Percentiles rank a stretch among this genome's conserved stretches.
Conservation (phyloP, 257 asterid species). For the Solanum commersonii region DNA sequence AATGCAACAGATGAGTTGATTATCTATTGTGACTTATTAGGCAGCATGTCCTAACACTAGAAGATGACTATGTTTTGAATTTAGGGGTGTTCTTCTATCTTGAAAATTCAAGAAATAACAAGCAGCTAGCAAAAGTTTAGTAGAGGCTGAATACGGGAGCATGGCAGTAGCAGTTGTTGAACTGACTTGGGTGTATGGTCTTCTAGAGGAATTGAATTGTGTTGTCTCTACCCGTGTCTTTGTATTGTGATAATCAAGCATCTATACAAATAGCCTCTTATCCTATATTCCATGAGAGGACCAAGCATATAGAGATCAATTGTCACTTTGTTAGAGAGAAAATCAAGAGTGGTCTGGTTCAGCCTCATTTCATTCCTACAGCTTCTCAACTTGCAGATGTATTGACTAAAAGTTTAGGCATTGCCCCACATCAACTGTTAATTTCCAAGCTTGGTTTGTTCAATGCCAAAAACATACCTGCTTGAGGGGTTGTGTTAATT, state of each 20-base stretch:
- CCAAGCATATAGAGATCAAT: neutral
- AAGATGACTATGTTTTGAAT: neutral
- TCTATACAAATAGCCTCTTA: neutral
- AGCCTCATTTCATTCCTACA: neutral
- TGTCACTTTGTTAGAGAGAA: neutral
- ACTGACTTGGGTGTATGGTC: neutral
- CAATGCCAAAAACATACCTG: neutral
- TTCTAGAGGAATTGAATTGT: neutral
- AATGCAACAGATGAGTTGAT: neutral
- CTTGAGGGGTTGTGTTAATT: neutral
- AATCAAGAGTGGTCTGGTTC: neutral
- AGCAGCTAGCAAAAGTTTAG: neutral
- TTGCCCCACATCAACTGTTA: neutral
- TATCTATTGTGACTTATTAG: neutral
- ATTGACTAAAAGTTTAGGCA: neutral
- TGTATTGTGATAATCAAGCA: neutral
- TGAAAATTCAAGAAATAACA: neutral
- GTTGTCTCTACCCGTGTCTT: no score
- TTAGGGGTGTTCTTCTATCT: neutral
- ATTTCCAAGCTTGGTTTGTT: neutral
- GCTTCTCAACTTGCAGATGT: neutral
- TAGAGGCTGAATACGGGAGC: neutral
- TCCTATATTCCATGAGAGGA: neutral
- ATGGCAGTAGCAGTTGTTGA: neutral
- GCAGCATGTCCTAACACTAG: neutral